Percentiles rank a stretch among this genome's conserved stretches.
Conservation (phyloP, 169 alveolate genomes). For the Eimeria sp. region DNA sequence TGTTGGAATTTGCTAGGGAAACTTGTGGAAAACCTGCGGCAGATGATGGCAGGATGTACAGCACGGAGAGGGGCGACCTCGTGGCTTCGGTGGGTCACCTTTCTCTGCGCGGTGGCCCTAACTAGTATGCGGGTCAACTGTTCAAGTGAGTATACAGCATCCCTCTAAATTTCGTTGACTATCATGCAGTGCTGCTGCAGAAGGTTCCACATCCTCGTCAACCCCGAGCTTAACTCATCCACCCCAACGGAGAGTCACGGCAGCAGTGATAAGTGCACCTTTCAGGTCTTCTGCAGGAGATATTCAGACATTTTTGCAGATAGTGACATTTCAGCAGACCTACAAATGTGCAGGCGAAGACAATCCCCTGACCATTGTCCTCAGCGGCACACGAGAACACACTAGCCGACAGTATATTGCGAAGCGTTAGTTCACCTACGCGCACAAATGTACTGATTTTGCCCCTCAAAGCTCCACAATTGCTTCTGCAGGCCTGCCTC, state of each 20-base stretch:
- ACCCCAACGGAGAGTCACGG: not conserved
- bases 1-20: not conserved
- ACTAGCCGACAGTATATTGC: not conserved
- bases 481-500: slow-evolving; percentile 58
- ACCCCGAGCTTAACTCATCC: not conserved
- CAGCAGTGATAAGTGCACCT: not conserved
- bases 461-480: not conserved
- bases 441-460: not conserved
- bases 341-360: not conserved
- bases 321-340: not conserved
- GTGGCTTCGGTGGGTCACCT: slow-evolving; percentile 4
- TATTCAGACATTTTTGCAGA: not conserved
- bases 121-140: not conserved
- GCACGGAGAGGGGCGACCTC: slow-evolving; percentile 6
- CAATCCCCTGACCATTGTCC: not conserved
- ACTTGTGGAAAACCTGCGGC: not conserved
- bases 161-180: not conserved
- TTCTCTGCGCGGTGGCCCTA: not conserved
- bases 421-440: too few relatives aligned
- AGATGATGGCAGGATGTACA: not conserved
- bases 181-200: not conserved
- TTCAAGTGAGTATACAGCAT: slow-evolving; percentile 4
- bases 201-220: not conserved
- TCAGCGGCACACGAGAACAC: not conserved
- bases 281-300: not conserved